Evolutionary conservation across 2,329 filamentous ascomycete species (phyloP), one percentile per base, ranked within the genome.

Genomic region (Talaromyces amestolkiae): DNA sequence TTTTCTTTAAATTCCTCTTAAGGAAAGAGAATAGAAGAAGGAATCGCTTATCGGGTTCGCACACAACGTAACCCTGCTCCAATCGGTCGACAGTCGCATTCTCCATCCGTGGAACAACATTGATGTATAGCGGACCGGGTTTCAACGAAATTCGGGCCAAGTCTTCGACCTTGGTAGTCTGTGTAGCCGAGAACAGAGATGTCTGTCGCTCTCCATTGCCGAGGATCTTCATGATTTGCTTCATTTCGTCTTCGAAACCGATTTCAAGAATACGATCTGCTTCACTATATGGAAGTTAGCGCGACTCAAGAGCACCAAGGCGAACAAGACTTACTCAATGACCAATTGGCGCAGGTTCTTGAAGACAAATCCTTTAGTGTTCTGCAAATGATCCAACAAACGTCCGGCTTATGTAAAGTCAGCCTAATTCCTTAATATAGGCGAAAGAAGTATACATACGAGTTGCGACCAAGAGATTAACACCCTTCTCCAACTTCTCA

Each of bases 161-260:
- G 78, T 99, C 95, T 80, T 98, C 94, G 70, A 99, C 95, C 81
- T 99, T 98, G 64, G 94, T 98, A 3, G 95, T 99, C 79, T 98
- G 95, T 4, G 95, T 99, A 15, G 95, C 95, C 15, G 93, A 97
- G 84, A 99, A 99, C n/a, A 99, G 86, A 89, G 96, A 95, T 0
- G 93, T 97, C 79, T 98, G 94, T 67, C 95, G 85, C 70, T 93
- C 88, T 65, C 96, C 89, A 70, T 90, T 90, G 56, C 93, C 92
- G 19, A 98, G 82, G 64, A 98, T 95, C 84, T 96, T 96, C 78
- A 98, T 89, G 71, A 99, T 97, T 77, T 96, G 90, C 69, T 92
- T 86, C 91, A 99, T 97, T 81, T 99, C 95, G 74, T 98, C 95
- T 79, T 99, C 95, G 84, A 99, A 99, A 72, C 95, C 94, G 68